Evolutionary conservation across 139 green algal genomes (phyloP).

Genomic region (Picochlorum sp.): DNA sequence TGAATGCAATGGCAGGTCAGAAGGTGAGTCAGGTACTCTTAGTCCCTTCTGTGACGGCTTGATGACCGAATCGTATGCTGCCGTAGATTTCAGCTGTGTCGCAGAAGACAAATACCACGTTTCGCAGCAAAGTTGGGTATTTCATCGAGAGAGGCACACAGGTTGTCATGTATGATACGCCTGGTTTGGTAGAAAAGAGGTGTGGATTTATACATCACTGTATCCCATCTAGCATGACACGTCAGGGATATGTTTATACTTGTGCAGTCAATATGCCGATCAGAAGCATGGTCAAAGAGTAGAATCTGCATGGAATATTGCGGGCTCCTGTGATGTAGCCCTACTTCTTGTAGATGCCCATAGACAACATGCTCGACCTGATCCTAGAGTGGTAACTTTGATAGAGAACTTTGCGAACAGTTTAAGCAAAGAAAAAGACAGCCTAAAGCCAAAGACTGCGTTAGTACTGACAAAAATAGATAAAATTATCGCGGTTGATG

Average conservation of each 20-base stretch:
- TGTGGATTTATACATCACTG: background rate
- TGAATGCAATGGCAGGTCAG: constrained; percentile 67
- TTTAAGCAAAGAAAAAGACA: background rate
- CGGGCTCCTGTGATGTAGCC: constrained; percentile 45
- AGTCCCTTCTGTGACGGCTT: no score
- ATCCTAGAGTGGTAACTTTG: constrained; percentile 29
- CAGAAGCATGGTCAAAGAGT: constrained; percentile 35
- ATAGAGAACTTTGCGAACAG: background rate
- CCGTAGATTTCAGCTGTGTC: constrained; percentile 63
- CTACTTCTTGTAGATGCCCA: constrained; percentile 62
- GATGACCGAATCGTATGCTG: background rate
- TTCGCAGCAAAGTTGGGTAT: constrained; percentile 41
- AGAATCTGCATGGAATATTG: constrained; percentile 46
- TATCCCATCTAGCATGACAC: background rate
- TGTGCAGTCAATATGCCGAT: constrained; percentile 4
- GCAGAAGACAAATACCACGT: constrained; percentile 73
- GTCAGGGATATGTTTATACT: background rate
- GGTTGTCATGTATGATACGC: constrained; percentile 63
- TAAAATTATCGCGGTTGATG: constrained; percentile 2
- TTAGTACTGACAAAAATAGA: constrained; percentile 54
- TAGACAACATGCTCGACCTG: constrained; percentile 39
- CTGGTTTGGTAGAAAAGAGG: constrained; percentile 46
- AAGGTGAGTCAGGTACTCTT: constrained; percentile 5
- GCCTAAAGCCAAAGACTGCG: constrained; percentile 6
- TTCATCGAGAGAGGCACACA: constrained; percentile 36